Conservation (phyloP, 1,284 basidiomycete genomes). For the Mycocalia duriaeana region DNA sequence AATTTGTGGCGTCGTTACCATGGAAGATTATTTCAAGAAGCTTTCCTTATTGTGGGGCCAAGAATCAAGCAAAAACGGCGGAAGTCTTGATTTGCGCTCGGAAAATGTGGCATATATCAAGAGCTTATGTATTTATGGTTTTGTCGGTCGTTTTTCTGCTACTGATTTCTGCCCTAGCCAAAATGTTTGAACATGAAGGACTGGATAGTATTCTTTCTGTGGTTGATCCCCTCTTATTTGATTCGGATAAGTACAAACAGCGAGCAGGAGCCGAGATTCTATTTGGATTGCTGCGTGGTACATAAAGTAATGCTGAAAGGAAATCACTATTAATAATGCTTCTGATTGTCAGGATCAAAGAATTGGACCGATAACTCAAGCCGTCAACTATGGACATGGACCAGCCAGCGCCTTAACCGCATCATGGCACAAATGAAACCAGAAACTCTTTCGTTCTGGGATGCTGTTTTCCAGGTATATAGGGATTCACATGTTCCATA, state of each 20-base stretch:
- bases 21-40: conserved; percentile 57
- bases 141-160: too few species aligned
- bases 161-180: conserved; percentile 41
- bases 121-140: too few species aligned
- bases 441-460: conserved; percentile 78
- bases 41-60: conserved; percentile 66
- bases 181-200: conserved; percentile 56
- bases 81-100: conserved; percentile 50
- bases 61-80: conserved; percentile 55
- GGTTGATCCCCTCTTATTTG: conserved; percentile 59
- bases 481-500: conserved; percentile 1
- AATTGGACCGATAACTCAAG: conserved; percentile 79
- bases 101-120: conserved; percentile 70
- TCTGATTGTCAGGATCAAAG: conserved; percentile 68
- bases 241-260: conserved; percentile 86
- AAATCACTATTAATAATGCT: conserved; percentile 8
- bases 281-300: conserved; percentile 69
- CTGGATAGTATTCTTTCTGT: conserved; percentile 49
- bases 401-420: conserved; percentile 59
- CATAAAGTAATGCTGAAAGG: too few species aligned
- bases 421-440: conserved; percentile 81
- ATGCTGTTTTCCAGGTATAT: conserved; percentile 55
- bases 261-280: conserved; percentile 87
- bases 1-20: conserved; percentile 46
- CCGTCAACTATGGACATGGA: conserved; percentile 79